phyloP scores from a whole-genome alignment of 1,284 basidiomycete genomes.

The Rugiboletus extremiorientalis region DNA sequence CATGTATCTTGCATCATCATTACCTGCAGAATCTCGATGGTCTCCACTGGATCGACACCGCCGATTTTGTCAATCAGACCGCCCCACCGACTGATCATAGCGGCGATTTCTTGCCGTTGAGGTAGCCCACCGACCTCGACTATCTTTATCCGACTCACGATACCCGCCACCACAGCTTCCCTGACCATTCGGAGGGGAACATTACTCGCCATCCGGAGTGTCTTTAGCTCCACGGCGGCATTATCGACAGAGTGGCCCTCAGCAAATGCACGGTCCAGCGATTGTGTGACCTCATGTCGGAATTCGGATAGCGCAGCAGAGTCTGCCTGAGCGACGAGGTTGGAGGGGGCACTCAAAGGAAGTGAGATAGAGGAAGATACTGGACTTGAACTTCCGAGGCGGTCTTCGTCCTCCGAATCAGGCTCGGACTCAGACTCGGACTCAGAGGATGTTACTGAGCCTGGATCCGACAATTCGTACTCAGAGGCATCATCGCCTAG shows the following conservation, averaged over 20 bases:
- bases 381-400: constrained; percentile 35
- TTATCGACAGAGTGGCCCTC: constrained; percentile 91
- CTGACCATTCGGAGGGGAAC: constrained; percentile 78
- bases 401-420: constrained; percentile 31
- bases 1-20: constrained; percentile 14
- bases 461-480: constrained; percentile 56
- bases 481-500: constrained; percentile 63
- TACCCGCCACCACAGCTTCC: constrained; percentile 72
- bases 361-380: constrained; percentile 44
- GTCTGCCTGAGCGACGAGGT: constrained; percentile 37
- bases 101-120: constrained; percentile 63
- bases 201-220: constrained; percentile 91
- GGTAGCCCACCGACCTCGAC: constrained; percentile 49
- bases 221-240: constrained; percentile 91
- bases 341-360: constrained; percentile 36
- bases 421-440: constrained; percentile 31
- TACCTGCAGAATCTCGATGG: constrained; percentile 69
- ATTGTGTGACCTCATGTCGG: constrained; percentile 71
- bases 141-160: constrained; percentile 66
- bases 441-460: constrained; percentile 48
- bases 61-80: constrained; percentile 71
- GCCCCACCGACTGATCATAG: constrained; percentile 68
- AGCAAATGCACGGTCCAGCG: constrained; percentile 86
- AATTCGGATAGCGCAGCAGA: constrained; percentile 70
- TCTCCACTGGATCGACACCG: constrained; percentile 74